Base-by-base conservation (phyloP, 208 protist genomes). In the Kentomonas sorsogonicus region DNA sequence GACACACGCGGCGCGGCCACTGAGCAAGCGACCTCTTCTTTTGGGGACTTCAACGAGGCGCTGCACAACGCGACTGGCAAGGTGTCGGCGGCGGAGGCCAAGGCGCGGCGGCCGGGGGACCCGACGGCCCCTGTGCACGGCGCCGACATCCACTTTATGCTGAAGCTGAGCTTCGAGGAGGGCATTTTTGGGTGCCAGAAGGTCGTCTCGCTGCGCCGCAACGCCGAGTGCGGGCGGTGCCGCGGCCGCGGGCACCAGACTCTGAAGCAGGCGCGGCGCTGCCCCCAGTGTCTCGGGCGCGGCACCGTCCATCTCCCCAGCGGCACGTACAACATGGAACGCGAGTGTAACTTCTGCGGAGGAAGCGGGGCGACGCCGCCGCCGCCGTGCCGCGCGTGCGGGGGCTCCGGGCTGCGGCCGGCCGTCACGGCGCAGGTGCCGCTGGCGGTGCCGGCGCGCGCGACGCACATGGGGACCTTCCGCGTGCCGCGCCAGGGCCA, bases 261-360 rank as follows among this genome's bases (percentile, higher is more conserved):
- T 16, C 53, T 74, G 25, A 66, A 60, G 20, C 71, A 58, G 31
- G 45, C 50, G 16, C 80, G 80, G 13, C 57, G 48, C 50, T 96
- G 90, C 44, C 80, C 87, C 44, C 79, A 92, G 64, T 96, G 90
- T 52, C 59, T 79, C 7, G 90, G 90, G 26, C 72, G 83, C 16
- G 90, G 90, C 23, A 70, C 66, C 4, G 58, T 62, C 34, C 44
- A 76, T 53, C 41, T 94, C 20, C 84, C 87, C 7, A 94, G 83
- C 36, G 86, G 79, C 33, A 93, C 84, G 4, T 96, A 94, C 61
- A 79, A 87, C 63, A 76, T 96, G 36, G 86, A 96, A 54, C 74
- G 86, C 13, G 36, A 58, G 25, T 96, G 90, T 55, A 66, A 68
- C 25, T 83, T 79, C 60, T 96, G 90, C 55, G 69, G 54, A 10